Evolutionary conservation across 2,329 filamentous ascomycete species (phyloP).

Genomic region (Botrytis hyacinthi): DNA sequence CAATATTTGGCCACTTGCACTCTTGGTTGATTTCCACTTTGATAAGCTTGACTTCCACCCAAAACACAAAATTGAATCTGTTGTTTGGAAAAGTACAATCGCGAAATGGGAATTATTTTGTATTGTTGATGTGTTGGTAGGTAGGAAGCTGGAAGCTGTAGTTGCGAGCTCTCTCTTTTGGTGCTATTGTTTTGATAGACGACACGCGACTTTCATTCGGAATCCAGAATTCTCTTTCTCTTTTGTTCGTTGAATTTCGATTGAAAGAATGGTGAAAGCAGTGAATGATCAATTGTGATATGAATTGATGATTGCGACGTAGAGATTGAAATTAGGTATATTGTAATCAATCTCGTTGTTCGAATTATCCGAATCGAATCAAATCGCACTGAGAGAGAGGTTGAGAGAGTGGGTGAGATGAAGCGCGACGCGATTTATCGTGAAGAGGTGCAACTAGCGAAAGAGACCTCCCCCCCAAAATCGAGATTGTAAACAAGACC

Average conservation of each 20-base stretch:
- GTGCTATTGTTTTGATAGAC: neutral
- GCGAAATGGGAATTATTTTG: neutral
- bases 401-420: neutral
- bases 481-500: neutral
- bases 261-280: neutral
- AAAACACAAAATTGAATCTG: neutral
- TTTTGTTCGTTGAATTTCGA: neutral
- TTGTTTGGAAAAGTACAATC: neutral
- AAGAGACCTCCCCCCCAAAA: conserved; percentile 28
- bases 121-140: neutral
- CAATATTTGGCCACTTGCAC: conserved; percentile 8
- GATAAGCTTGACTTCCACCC: neutral
- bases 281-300: neutral
- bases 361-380: neutral
- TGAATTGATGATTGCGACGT: neutral
- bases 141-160: neutral
- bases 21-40: neutral
- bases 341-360: neutral
- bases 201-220: neutral
- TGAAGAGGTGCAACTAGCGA: conserved; percentile 30
- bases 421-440: conserved; percentile 24
- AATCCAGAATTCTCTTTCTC: neutral
- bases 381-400: neutral
- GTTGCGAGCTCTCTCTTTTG: neutral
- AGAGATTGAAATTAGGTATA: neutral